Evolutionary conservation across 306 rosid species (phyloP).

Genomic region (Corylus avellana): DNA sequence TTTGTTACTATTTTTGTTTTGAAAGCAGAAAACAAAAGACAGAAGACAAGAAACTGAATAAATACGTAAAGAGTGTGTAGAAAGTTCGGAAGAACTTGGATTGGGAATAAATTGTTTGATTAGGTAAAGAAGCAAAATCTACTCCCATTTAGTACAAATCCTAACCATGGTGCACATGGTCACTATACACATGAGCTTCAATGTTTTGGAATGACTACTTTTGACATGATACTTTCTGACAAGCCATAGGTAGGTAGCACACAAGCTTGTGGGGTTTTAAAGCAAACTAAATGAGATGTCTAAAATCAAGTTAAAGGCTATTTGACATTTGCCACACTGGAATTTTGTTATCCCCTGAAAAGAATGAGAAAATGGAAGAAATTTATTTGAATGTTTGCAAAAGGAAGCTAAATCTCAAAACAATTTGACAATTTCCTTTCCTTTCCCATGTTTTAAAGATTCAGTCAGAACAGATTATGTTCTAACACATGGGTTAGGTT

Average conservation of each 20-base stretch:
- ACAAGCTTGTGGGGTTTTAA: not conserved
- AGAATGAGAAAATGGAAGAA: not conserved
- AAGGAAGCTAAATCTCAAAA: not conserved
- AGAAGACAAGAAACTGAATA: too few species aligned
- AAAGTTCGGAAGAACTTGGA: constrained; percentile 23
- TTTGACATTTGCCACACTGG: not conserved
- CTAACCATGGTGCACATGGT: not conserved
- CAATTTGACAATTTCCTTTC: not conserved
- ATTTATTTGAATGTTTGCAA: not conserved
- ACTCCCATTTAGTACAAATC: not conserved
- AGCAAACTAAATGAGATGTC: not conserved
- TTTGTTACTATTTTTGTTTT: too few species aligned
- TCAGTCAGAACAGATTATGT: not conserved
- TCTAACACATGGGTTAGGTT: not conserved
- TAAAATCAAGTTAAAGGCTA: not conserved
- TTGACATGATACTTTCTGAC: too few species aligned
- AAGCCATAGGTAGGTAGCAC: too few species aligned
- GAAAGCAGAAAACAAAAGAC: too few species aligned
- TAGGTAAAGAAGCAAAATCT: not conserved
- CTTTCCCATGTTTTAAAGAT: not conserved
- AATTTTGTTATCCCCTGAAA: not conserved
- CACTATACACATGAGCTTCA: not conserved
- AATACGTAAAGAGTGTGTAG: too few species aligned
- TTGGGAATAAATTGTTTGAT: not conserved
- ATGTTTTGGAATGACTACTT: not conserved